Evolutionary conservation across 345 rosid species (phyloP), one percentile per base, ranked within the genome.

Genomic region (Salix viminalis): DNA sequence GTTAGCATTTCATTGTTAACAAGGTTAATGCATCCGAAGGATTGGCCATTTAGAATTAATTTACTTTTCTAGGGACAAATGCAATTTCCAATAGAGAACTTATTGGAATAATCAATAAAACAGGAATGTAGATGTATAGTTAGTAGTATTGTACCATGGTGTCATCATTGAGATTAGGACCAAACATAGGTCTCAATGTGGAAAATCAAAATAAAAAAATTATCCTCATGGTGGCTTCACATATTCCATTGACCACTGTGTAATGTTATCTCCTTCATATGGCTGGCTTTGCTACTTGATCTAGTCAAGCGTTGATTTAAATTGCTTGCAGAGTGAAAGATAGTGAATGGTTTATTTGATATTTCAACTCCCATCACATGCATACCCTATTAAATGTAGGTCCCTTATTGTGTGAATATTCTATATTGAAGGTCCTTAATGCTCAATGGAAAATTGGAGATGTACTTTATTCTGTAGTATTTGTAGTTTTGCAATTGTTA

Each of bases 211-310:
- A 58, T 65, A 73, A 46, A 24, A 24, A 48, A 64, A 42, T 11
- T 16, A 61, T 41, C 36, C 34, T 52, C 26, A 28, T 39, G 5
- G 34, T 36, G 69, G 62, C 76, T 66, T 7, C 76, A 50, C 74
- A n/a, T 58, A 74, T 68, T 65, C 68, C 72, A 48, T 75, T 77
- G 80, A 83, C 85, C 48, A 69, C 52, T 32, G 23, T 71, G 67
- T 77, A 18, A 61, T 65, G 72, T 32, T 44, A 21, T 75, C 44
- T 54, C 72, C 69, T 78, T 75, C 75, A 34, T 61, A 30, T 50
- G 44, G 75, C 72, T 74, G 67, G 50, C 62, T 78, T 70, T 73
- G 77, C 61, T 74, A 34, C 39, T 79, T 73, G 75, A 82, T 72
- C 56, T 69, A 46, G n/a, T 16, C 62, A 37, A 67, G 7, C 34